A percentile compares a stretch with the other conserved stretches of the same genome.
Evolutionary conservation across 345 rosid genomes (phyloP).

Genomic region (Eucalyptus camaldulensis): DNA sequence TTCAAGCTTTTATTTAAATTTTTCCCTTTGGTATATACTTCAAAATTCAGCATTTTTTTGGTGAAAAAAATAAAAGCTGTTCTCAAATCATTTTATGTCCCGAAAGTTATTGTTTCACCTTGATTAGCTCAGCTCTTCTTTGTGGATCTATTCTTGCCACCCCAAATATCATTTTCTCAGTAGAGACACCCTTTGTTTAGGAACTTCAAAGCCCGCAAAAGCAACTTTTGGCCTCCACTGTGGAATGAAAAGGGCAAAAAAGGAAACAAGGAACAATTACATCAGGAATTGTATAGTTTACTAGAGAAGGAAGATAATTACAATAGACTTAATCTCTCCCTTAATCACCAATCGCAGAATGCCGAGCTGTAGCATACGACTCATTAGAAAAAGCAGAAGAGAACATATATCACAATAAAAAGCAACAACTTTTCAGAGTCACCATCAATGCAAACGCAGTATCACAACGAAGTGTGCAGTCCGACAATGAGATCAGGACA

Average conservation of each 20-base stretch:
- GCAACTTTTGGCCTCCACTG: slow-evolving; percentile 96
- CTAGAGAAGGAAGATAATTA: neutral
- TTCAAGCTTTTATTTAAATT: fast-evolving
- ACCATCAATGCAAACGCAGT: neutral
- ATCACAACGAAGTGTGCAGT: neutral
- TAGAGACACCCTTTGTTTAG: slow-evolving; percentile 86
- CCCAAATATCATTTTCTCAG: slow-evolving; percentile 79
- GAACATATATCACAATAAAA: neutral
- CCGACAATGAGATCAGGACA: neutral
- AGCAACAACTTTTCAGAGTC: neutral
- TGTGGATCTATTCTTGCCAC: slow-evolving; percentile 74
- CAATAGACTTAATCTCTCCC: neutral
- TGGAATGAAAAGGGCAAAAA: neutral
- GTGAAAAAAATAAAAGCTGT: neutral
- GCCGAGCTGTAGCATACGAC: neutral
- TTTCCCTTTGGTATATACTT: neutral
- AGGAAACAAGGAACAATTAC: neutral
- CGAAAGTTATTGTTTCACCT: slow-evolving; percentile 18
- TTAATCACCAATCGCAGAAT: neutral
- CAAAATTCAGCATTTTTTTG: neutral
- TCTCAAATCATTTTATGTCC: neutral
- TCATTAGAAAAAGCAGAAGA: neutral
- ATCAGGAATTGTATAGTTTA: neutral
- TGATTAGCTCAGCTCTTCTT: slow-evolving; percentile 77
- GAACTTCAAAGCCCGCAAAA: slow-evolving; percentile 93